Conservation (phyloP, 805 yeast genomes). For the Saccharomycopsis sp. region DNA sequence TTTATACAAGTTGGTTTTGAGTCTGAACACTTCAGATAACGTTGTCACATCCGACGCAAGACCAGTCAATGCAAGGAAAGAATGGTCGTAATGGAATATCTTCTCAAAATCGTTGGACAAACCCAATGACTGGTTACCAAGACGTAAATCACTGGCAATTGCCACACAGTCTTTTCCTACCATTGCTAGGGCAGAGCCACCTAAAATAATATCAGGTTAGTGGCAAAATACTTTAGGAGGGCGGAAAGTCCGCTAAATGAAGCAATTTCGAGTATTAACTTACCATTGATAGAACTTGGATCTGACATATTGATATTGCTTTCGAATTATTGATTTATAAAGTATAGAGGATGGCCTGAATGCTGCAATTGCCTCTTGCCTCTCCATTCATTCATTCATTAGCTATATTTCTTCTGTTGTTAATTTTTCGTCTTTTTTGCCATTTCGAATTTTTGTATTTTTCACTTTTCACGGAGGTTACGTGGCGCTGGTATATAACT, state of each 20-base stretch:
- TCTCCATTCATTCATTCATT: neutral
- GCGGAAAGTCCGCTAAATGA: no score
- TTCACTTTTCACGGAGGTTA: neutral
- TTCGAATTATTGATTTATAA: neutral
- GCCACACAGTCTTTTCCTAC: constrained; percentile 98
- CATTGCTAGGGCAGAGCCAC: constrained; percentile 99
- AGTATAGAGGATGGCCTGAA: neutral
- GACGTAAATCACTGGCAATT: constrained; percentile 89
- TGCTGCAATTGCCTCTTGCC: neutral
- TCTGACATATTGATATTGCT: constrained; percentile 30
- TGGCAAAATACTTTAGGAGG: constrained; percentile 1
- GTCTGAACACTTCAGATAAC: constrained; percentile 70
- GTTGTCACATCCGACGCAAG: constrained; percentile 92
- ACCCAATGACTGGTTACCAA: constrained; percentile 91
- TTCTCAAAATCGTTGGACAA: constrained; percentile 90
- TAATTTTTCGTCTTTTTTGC: neutral
- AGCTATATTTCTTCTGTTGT: neutral
- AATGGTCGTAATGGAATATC: constrained; percentile 78
- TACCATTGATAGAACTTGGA: constrained; percentile 71
- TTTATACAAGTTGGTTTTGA: constrained; percentile 82
- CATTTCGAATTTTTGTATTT: neutral
- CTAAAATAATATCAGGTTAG: constrained; percentile 26
- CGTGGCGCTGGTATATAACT: neutral
- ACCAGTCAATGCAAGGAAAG: constrained; percentile 89
- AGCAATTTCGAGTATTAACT: constrained; percentile 24